A percentile compares a stretch with the other conserved stretches of the same genome.
Evolutionary conservation across 495 filamentous ascomycete species (phyloP).

Genomic region (Penicillium flavigenum): DNA sequence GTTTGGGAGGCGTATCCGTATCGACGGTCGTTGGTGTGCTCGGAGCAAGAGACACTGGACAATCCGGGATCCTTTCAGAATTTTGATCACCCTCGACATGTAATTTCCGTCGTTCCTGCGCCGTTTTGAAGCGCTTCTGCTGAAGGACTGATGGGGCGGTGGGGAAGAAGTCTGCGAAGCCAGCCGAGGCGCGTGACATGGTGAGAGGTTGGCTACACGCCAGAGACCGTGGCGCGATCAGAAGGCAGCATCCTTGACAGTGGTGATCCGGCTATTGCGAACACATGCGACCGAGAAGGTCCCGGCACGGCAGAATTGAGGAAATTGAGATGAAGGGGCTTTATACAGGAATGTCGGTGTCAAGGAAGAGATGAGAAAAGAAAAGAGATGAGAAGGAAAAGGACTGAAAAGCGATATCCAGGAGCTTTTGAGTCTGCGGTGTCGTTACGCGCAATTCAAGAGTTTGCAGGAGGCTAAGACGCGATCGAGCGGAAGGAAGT

Average conservation of each 20-base stretch:
- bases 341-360: neutral
- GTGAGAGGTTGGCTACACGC: conserved; percentile 49
- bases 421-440: neutral
- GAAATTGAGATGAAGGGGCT: conserved; percentile 3
- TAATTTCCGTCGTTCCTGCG: conserved; percentile 39
- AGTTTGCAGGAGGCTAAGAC: conserved; percentile 19
- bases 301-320: conserved; percentile 21
- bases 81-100: conserved; percentile 23
- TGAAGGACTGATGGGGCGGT: conserved; percentile 71
- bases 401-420: neutral
- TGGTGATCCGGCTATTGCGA: conserved; percentile 23
- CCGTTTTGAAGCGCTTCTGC: conserved; percentile 49
- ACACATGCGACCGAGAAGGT: conserved; percentile 25
- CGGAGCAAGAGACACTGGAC: conserved; percentile 10
- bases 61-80: conserved; percentile 6
- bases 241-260: conserved; percentile 46
- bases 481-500: conserved; percentile 18
- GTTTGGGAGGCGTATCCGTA: conserved; percentile 16
- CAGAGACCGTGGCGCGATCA: conserved; percentile 36
- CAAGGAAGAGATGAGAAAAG: neutral
- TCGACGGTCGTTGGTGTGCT: conserved; percentile 17
- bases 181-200: conserved; percentile 80
- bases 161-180: conserved; percentile 89
- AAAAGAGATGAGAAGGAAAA: conserved; percentile 5
- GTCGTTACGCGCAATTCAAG: conserved; percentile 7